Evolutionary conservation across 306 rosid genomes (phyloP).

Genomic region (Cicer judaicum): DNA sequence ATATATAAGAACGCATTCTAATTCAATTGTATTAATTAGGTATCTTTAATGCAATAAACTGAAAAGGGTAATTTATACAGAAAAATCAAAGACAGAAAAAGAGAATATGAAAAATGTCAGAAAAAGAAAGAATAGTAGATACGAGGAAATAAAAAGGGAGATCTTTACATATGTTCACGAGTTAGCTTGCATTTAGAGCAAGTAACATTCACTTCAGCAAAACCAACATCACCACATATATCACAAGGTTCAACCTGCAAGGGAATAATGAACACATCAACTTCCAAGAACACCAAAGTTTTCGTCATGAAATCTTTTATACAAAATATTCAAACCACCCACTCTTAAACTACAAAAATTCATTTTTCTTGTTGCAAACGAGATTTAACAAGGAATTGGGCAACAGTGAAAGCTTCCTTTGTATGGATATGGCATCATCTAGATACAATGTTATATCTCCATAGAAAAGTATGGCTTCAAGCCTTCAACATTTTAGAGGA

Average conservation of each 20-base stretch:
- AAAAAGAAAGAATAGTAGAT: neutral
- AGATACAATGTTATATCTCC: neutral
- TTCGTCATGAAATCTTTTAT: neutral
- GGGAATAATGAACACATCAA: constrained; percentile 35
- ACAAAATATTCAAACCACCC: constrained; percentile 17
- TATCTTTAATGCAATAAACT: neutral
- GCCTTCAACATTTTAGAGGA: neutral
- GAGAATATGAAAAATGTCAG: neutral
- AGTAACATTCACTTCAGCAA: constrained; percentile 43
- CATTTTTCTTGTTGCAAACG: neutral
- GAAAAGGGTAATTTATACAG: neutral
- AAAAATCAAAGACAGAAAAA: neutral
- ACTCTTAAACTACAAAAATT: neutral
- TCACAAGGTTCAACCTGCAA: constrained; percentile 65
- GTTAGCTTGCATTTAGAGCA: constrained; percentile 57
- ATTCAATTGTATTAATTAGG: constrained; percentile 3
- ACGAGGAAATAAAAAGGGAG: constrained; percentile 28
- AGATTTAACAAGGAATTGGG: neutral
- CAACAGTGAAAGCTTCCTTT: neutral
- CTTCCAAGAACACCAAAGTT: neutral
- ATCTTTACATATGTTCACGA: constrained; percentile 65
- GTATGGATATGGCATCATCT: neutral
- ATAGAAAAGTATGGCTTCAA: neutral
- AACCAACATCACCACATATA: constrained; percentile 58
- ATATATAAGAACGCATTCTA: neutral